A percentile compares a stretch with the other conserved stretches of the same genome.
Evolutionary conservation across 768 basidiomycete genomes (phyloP).

Genomic region (Trametes maxima): DNA sequence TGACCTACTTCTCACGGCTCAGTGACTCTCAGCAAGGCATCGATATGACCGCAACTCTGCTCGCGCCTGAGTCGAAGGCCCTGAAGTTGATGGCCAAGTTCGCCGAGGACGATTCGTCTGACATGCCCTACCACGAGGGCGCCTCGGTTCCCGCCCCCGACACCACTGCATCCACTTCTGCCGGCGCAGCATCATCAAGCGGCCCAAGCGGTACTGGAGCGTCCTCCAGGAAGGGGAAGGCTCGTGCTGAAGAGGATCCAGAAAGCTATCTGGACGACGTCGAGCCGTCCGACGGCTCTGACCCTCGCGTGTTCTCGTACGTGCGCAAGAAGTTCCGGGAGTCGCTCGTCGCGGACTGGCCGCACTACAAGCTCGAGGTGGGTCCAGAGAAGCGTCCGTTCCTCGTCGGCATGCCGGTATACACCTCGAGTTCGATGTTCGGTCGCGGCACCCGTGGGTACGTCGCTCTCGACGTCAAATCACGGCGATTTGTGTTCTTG

Average conservation of each 20-base stretch:
- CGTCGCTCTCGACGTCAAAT: conserved; percentile 16
- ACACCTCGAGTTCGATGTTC: background rate
- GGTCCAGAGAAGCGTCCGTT: background rate
- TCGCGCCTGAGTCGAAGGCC: background rate
- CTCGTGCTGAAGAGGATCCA: too few relatives aligned
- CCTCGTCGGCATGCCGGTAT: background rate
- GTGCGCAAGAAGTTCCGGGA: background rate
- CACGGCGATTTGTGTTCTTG: conserved; percentile 10
- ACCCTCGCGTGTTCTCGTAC: background rate
- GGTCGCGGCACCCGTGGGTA: conserved; percentile 12
- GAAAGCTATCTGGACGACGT: background rate
- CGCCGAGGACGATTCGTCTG: background rate
- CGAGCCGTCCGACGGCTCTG: background rate
- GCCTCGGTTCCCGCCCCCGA: too few relatives aligned
- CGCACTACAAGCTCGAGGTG: background rate
- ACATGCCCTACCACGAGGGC: too few relatives aligned
- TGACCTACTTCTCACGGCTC: background rate
- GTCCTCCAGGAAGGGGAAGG: too few relatives aligned
- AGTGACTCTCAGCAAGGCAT: background rate
- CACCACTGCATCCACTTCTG: too few relatives aligned
- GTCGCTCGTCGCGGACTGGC: background rate
- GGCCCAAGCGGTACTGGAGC: too few relatives aligned
- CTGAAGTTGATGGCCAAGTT: background rate
- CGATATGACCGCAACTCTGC: background rate
- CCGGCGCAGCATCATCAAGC: too few relatives aligned